phyloP scores from a whole-genome alignment of 73 alveolate genomes.

The Tetrahymena borealis region DNA sequence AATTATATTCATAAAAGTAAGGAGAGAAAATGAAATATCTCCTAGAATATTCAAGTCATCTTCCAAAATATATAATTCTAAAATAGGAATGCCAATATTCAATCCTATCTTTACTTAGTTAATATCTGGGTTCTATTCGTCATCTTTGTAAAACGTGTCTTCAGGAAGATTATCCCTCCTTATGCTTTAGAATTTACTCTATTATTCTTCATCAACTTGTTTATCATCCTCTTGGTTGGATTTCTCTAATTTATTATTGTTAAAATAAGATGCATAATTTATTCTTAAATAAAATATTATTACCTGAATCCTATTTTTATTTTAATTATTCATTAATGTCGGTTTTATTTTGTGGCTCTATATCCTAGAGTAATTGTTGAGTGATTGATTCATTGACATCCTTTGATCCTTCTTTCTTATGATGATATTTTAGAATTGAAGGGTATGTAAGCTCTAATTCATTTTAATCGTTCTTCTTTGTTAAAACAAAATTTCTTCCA shows the following conservation, averaged over 20 bases:
- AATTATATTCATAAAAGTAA: not conserved
- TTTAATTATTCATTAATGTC: not conserved
- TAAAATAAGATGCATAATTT: too few species aligned
- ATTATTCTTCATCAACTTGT: not conserved
- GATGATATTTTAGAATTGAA: not conserved
- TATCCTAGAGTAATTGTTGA: not conserved
- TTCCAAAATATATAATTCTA: not conserved
- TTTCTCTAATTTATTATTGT: too few species aligned
- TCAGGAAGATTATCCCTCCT: not conserved
- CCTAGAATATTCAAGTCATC: not conserved
- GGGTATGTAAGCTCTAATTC: not conserved
- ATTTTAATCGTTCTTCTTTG: not conserved
- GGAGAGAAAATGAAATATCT: not conserved
- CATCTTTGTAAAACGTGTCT: not conserved
- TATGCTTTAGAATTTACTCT: not conserved
- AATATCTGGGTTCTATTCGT: not conserved
- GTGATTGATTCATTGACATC: not conserved
- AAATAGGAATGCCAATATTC: not conserved
- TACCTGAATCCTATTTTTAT: not conserved
- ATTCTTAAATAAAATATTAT: not conserved
- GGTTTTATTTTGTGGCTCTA: not conserved
- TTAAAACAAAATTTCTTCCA: not conserved
- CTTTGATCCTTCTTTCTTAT: not conserved
- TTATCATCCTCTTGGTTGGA: too few species aligned
- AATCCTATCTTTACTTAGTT: not conserved